These are phyloP conservation scores for Zopfia rhizophila DNA, from an alignment of 2,329 filamentous ascomycete species.

Conservation along the genomic window DNA sequence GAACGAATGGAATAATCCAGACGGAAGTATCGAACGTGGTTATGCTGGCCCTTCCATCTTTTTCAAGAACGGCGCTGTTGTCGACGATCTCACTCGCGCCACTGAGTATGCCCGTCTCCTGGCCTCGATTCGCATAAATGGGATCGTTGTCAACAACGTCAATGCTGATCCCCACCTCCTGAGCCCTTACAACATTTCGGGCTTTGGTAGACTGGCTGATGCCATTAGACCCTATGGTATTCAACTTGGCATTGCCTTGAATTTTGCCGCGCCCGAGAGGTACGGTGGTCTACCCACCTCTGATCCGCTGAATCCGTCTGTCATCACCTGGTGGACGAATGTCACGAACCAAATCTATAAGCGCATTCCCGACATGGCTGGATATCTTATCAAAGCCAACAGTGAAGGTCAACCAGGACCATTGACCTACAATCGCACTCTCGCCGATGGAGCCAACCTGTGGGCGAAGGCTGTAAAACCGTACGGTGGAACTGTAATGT, in stretches of 20 bases:
- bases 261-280: conserved; percentile 72
- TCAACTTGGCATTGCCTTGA: conserved; percentile 71
- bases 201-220: conserved; percentile 71
- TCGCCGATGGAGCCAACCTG: conserved; percentile 74
- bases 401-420: conserved; percentile 78
- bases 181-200: conserved; percentile 67
- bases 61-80: conserved; percentile 67
- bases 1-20: conserved; percentile 79
- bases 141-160: conserved; percentile 75
- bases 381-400: conserved; percentile 77
- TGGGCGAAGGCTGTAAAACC: conserved; percentile 88
- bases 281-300: conserved; percentile 68
- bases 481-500: conserved; percentile 87
- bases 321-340: conserved; percentile 71
- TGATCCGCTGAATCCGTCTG: conserved; percentile 70
- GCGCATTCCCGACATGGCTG: conserved; percentile 72
- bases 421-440: conserved; percentile 74
- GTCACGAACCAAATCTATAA: conserved; percentile 69
- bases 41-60: conserved; percentile 76
- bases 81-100: conserved; percentile 69
- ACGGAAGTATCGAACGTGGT: conserved; percentile 73
- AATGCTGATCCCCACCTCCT: conserved; percentile 72
- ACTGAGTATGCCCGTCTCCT: conserved; percentile 72
- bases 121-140: conserved; percentile 74
- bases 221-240: conserved; percentile 74